These are phyloP conservation scores for Adansonia rubrostipa DNA, from an alignment of 441 rosid species.

Conservation along the genomic window DNA sequence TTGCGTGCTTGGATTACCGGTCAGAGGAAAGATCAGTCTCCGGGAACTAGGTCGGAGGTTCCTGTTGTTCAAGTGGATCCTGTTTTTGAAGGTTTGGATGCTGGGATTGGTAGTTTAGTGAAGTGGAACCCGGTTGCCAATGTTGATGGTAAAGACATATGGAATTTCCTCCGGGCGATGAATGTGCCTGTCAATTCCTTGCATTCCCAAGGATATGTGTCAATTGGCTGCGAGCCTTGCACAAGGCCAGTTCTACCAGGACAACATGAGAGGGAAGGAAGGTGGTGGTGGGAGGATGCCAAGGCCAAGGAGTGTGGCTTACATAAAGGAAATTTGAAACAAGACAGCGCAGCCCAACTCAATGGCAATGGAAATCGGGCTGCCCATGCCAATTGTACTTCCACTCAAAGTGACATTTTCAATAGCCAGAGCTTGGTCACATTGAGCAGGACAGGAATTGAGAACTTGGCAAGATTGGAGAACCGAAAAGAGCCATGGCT, in stretches of 20 bases:
- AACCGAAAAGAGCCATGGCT: constrained; percentile 82
- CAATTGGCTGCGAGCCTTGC: constrained; percentile 96
- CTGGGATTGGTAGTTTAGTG: constrained; percentile 83
- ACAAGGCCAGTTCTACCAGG: constrained; percentile 91
- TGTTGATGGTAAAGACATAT: constrained; percentile 65
- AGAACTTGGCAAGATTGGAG: constrained; percentile 71
- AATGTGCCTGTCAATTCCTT: constrained; percentile 81
- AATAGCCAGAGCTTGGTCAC: constrained; percentile 64
- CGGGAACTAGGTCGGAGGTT: constrained; percentile 80
- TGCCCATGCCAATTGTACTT: constrained; percentile 22
- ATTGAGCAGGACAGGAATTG: constrained; percentile 75
- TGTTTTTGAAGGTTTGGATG: constrained; percentile 83
- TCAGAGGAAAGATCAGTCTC: constrained; percentile 95
- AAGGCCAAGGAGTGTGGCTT: constrained; percentile 96
- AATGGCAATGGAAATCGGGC: constrained; percentile 51
- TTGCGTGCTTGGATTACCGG: constrained; percentile 96
- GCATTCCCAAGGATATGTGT: constrained; percentile 76
- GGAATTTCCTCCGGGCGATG: constrained; percentile 87
- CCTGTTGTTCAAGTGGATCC: constrained; percentile 93
- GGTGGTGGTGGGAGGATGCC: constrained; percentile 99
- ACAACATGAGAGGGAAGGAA: constrained; percentile 97
- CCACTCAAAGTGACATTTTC: constrained; percentile 59
- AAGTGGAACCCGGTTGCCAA: constrained; percentile 96
- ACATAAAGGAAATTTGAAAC: constrained; percentile 84
- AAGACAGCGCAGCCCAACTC: constrained; percentile 35